Evolutionary conservation across 2,329 filamentous ascomycete species (phyloP).

Genomic region (Aspergillus vadensis): DNA sequence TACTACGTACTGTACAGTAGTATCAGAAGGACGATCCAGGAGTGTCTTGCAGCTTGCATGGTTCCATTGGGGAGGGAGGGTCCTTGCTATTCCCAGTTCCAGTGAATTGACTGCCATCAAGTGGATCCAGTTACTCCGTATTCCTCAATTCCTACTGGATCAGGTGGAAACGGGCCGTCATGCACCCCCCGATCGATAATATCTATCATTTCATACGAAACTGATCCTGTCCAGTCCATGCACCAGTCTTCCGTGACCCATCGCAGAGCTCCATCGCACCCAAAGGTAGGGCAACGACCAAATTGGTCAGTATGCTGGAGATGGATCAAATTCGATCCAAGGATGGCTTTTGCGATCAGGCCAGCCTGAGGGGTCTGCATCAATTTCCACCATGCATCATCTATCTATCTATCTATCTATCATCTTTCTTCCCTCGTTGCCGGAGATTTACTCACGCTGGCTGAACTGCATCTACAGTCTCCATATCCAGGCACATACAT

Average conservation of each 20-base stretch:
- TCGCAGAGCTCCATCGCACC: not conserved
- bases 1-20: too few species aligned
- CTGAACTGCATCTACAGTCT: not conserved
- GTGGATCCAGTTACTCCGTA: too few species aligned
- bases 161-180: not conserved
- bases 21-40: too few species aligned
- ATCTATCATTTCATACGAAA: not conserved
- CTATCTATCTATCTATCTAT: too few species aligned
- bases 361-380: not conserved
- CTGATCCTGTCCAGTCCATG: not conserved
- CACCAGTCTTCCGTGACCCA: not conserved
- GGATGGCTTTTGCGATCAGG: too few species aligned
- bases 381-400: not conserved
- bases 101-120: too few species aligned
- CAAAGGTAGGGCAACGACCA: not conserved
- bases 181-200: not conserved
- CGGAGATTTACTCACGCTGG: not conserved
- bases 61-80: too few species aligned
- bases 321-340: too few species aligned
- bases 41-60: too few species aligned
- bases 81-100: too few species aligned
- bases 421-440: not conserved
- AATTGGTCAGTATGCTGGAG: not conserved
- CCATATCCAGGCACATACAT: too few species aligned
- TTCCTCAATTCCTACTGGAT: too few species aligned